phyloP scores from a whole-genome alignment of 495 filamentous ascomycete genomes.

The Lasiosphaeria hispida region DNA sequence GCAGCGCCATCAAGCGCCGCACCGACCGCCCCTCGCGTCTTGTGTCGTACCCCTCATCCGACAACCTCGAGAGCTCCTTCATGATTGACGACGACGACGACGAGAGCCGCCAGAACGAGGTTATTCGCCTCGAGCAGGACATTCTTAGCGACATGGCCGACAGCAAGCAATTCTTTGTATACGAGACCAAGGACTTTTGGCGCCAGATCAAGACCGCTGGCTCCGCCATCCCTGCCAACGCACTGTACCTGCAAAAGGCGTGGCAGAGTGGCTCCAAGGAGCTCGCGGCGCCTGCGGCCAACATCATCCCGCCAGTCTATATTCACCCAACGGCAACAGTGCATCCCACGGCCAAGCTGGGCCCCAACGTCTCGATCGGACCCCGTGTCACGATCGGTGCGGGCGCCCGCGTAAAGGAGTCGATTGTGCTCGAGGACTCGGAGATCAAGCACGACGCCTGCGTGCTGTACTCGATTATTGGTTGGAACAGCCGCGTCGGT shows the following conservation, averaged over 20 bases:
- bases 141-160: slow-evolving; percentile 95
- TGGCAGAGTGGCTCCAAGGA: slow-evolving; percentile 80
- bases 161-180: slow-evolving; percentile 96
- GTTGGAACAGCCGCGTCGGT: slow-evolving; percentile 93
- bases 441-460: slow-evolving; percentile 98
- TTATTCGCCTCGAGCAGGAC: slow-evolving; percentile 95
- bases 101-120: slow-evolving; percentile 75
- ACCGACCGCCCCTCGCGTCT: slow-evolving; percentile 82
- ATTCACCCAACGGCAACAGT: slow-evolving; percentile 94
- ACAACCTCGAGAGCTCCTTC: slow-evolving; percentile 83
- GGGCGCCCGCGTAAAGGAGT: slow-evolving; percentile 90
- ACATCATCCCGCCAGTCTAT: slow-evolving; percentile 90
- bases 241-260: slow-evolving; percentile 94
- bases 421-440: slow-evolving; percentile 89
- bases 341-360: slow-evolving; percentile 93
- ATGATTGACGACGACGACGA: slow-evolving; percentile 68
- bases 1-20: slow-evolving; percentile 92
- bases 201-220: slow-evolving; percentile 99
- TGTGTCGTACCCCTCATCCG: slow-evolving; percentile 89
- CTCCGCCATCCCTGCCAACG: slow-evolving; percentile 95
- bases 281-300: slow-evolving; percentile 79
- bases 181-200: slow-evolving; percentile 99
- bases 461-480: slow-evolving; percentile 93
- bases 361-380: slow-evolving; percentile 94
- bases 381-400: slow-evolving; percentile 80